phyloP scores from a whole-genome alignment of 352 stramenopile genomes.

The Albugo candida region DNA sequence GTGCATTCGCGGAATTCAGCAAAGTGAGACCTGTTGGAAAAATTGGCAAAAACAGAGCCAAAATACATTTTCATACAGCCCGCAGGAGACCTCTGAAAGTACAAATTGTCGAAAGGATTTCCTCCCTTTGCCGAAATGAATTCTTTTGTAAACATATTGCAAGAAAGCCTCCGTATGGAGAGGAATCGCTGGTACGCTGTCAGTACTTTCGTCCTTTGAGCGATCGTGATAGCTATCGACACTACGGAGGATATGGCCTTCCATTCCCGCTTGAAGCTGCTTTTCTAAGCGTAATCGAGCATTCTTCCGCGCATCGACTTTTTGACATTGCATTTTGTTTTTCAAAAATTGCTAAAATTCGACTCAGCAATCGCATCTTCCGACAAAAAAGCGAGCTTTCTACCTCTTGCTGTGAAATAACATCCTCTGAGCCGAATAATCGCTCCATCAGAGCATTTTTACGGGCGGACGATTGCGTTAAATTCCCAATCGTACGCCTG shows the following conservation, averaged over 20 bases:
- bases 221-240: slow-evolving; percentile 52
- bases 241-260: slow-evolving; percentile 73
- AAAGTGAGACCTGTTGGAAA: slow-evolving; percentile 53
- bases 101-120: slow-evolving; percentile 74
- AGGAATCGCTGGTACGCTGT: slow-evolving; percentile 4
- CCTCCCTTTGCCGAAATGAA: slow-evolving; percentile 45
- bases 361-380: background rate
- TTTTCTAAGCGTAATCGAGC: slow-evolving; percentile 62
- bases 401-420: slow-evolving; percentile 20
- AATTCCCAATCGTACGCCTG: no score
- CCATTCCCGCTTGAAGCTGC: slow-evolving; percentile 72
- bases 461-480: slow-evolving; percentile 12
- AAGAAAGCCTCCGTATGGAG: slow-evolving; percentile 76
- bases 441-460: slow-evolving; percentile 61
- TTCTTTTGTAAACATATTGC: slow-evolving; percentile 63
- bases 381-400: background rate
- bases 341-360: slow-evolving; percentile 40
- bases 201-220: background rate
- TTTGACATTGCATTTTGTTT: slow-evolving; percentile 61
- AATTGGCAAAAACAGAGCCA: slow-evolving; percentile 81
- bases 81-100: slow-evolving; percentile 47
- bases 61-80: slow-evolving; percentile 76
- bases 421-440: slow-evolving; percentile 55
- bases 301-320: slow-evolving; percentile 53
- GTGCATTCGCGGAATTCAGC: no score